A percentile compares a stretch with the other conserved stretches of the same genome.
Evolutionary conservation across 192 early-diverging fungal genomes (phyloP).

Genomic region (Phlyctochytrium planicorne): DNA sequence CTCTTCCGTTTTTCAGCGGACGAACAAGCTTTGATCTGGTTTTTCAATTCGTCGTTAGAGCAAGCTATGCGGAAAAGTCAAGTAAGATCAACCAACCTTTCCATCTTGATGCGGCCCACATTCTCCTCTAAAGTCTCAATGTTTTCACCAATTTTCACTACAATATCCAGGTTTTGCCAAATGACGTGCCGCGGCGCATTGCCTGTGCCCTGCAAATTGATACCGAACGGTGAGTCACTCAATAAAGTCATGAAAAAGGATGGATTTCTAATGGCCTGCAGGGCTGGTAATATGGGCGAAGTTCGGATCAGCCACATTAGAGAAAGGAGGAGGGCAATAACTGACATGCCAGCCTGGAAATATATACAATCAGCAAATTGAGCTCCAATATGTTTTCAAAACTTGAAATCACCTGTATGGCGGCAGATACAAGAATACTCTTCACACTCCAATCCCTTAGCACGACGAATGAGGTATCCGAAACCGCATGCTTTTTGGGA

Average conservation of each 20-base stretch:
- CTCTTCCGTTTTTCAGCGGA: not conserved
- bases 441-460: not conserved
- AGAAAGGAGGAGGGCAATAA: not conserved
- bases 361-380: too few relatives aligned
- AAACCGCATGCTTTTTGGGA: not conserved
- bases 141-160: constrained; percentile 16
- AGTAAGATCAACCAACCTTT: not conserved
- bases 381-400: too few relatives aligned
- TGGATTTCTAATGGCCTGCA: constrained; percentile 13
- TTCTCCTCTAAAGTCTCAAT: constrained; percentile 20
- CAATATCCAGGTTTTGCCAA: constrained; percentile 20
- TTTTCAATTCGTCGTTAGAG: too few relatives aligned
- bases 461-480: not conserved
- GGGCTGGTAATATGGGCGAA: constrained; percentile 8
- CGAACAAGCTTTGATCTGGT: not conserved
- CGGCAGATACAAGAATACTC: not conserved
- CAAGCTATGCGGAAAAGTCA: not conserved
- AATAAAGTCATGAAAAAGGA: constrained; percentile 21
- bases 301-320: constrained; percentile 13
- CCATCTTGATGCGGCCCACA: constrained; percentile 6
- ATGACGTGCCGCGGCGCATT: constrained; percentile 22
- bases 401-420: constrained; percentile 9
- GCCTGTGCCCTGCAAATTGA: constrained; percentile 17
- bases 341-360: not conserved
- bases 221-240: constrained; percentile 12